Percentiles rank a stretch among this genome's conserved stretches.
These are phyloP conservation scores for Hyaloperonospora brassicae DNA, from an alignment of 352 stramenopile species.

Conservation along the genomic window DNA sequence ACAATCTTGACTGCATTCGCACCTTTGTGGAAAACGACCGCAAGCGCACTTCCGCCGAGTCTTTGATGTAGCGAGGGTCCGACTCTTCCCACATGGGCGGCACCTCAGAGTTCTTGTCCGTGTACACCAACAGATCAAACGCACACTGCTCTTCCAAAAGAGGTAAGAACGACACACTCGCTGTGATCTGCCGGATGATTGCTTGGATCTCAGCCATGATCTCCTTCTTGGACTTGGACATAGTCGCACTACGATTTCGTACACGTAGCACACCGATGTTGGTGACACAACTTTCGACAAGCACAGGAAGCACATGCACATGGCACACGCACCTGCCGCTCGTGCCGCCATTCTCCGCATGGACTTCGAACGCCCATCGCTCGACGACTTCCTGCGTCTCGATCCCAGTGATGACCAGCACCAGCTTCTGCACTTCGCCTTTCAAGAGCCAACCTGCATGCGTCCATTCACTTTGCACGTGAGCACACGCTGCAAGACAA, in stretches of 20 bases:
- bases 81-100: slow-evolving; percentile 96
- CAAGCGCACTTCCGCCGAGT: slow-evolving; percentile 96
- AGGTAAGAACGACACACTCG: slow-evolving; percentile 97
- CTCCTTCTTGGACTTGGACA: slow-evolving; percentile 82
- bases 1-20: slow-evolving; percentile 15
- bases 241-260: slow-evolving; percentile 8
- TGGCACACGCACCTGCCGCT: slow-evolving; percentile 26
- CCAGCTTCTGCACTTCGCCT: slow-evolving; percentile 94
- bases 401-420: slow-evolving; percentile 96
- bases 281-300: slow-evolving; percentile 2
- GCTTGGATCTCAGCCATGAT: slow-evolving; percentile 98
- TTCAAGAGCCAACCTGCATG: slow-evolving; percentile 89
- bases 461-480: neutral
- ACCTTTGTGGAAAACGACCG: slow-evolving; percentile 97
- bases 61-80: slow-evolving; percentile 96
- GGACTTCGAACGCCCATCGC: slow-evolving; percentile 97
- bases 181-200: slow-evolving; percentile 99
- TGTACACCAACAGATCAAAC: slow-evolving; percentile 99
- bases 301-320: neutral
- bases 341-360: slow-evolving; percentile 44
- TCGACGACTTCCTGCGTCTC: slow-evolving; percentile 96
- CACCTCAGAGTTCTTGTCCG: slow-evolving; percentile 92
- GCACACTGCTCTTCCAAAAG: slow-evolving; percentile 96
- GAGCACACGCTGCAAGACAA: neutral
- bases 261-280: neutral